Base-by-base conservation (phyloP, 306 rosid species). In the Luffa acutangula region DNA sequence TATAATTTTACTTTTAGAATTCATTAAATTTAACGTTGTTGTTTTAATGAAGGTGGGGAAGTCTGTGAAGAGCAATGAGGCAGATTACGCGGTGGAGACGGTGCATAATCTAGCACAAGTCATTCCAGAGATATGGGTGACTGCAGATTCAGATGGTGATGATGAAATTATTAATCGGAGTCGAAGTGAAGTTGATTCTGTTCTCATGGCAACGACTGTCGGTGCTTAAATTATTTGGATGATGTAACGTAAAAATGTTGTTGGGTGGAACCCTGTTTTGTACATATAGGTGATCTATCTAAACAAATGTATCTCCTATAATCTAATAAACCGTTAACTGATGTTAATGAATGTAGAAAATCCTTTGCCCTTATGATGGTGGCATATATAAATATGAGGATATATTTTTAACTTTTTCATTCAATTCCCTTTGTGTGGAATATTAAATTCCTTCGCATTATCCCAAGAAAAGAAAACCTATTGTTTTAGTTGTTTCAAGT, bases 51-150 rank as follows among this genome's bases (percentile, higher is more conserved):
- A 94, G 98, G 92, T 92, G 77, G 98, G 98, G 15, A 87, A 85
- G 46, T 11, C 76, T 0, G 75, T 82, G 74, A 88, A 94, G 72
- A 86, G 81, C 75, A 82, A 86, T 6, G 98, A 74, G 39, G 94
- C 94, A 15, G 96, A 92, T 34, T 92, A 90, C 42, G 88, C 41
- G 0, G 67, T 92, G 76, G 94, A 87, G 87, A 54, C 56, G 11
- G 88, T 92, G 73, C 73, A 82, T 46, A 86, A 76, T 58, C 3
- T 90, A n/a, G 80, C 79, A 0, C 81, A 92, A 78, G 86, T 52
- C 1, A 60, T 92, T 49, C 89, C 97, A 0, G 98, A 86, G 73
- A 81, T 94, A 52, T 88, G 97, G 98, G 81, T 58, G 4, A 56
- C 74, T 17, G 49, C 42, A 74, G 49, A 77, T n/a, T 34, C 1